phyloP scores from a whole-genome alignment of 805 yeast genomes.

The Cyberlindnera mycetangii region DNA sequence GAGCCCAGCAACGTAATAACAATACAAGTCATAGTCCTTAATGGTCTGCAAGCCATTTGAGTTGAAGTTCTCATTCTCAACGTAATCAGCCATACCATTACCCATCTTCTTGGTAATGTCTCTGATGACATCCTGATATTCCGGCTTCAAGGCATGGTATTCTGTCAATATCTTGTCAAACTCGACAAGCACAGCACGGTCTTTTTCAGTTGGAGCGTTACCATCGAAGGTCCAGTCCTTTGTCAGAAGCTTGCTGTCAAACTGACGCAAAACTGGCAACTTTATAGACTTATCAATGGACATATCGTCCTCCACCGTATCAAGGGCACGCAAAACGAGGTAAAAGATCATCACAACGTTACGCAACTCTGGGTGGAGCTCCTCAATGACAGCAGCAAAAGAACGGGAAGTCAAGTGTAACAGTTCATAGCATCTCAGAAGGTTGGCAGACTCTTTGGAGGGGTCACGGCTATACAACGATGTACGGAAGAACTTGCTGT shows the following conservation, averaged over 20 bases:
- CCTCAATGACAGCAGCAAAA: slow-evolving; percentile 90
- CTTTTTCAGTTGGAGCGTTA: slow-evolving; percentile 72
- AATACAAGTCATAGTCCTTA: slow-evolving; percentile 83
- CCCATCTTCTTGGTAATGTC: slow-evolving; percentile 89
- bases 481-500: slow-evolving; percentile 41
- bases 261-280: slow-evolving; percentile 67
- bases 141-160: slow-evolving; percentile 68
- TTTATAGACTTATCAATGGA: slow-evolving; percentile 68
- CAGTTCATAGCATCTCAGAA: slow-evolving; percentile 64
- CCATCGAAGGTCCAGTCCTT: slow-evolving; percentile 83
- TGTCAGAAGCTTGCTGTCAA: slow-evolving; percentile 58
- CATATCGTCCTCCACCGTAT: slow-evolving; percentile 97
- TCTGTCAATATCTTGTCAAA: slow-evolving; percentile 69
- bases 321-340: slow-evolving; percentile 82
- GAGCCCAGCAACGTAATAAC: slow-evolving; percentile 96
- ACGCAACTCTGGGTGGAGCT: slow-evolving; percentile 85
- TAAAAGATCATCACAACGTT: slow-evolving; percentile 82
- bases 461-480: slow-evolving; percentile 36
- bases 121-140: slow-evolving; percentile 73
- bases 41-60: slow-evolving; percentile 74
- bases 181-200: slow-evolving; percentile 75
- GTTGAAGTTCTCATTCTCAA: slow-evolving; percentile 73
- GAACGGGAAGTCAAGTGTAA: slow-evolving; percentile 78
- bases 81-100: slow-evolving; percentile 95
- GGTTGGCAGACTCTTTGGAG: slow-evolving; percentile 38